Percentiles rank a stretch among this genome's conserved stretches.
These are phyloP conservation scores for Globisporangium emineosum DNA, from an alignment of 352 stramenopile genomes.

Conservation along the genomic window DNA sequence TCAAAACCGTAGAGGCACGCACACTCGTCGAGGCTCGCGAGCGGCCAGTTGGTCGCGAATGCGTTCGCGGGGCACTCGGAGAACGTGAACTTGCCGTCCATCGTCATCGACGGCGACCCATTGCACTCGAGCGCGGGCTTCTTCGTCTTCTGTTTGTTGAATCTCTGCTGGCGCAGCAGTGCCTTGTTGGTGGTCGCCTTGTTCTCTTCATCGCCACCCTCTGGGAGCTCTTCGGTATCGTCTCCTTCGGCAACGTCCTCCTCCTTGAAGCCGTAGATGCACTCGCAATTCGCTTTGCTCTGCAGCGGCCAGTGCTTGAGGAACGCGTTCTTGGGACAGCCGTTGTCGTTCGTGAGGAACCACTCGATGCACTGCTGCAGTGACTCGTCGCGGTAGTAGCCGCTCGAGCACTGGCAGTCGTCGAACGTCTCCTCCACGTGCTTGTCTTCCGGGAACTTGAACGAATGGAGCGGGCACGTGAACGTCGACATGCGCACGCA, in stretches of 20 bases:
- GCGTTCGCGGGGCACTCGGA: slow-evolving; percentile 47
- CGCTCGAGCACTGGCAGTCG: slow-evolving; percentile 69
- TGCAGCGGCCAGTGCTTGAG: slow-evolving; percentile 76
- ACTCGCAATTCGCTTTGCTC: slow-evolving; percentile 70
- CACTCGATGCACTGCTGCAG: slow-evolving; percentile 54
- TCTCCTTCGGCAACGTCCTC: not conserved
- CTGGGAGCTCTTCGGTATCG: not conserved
- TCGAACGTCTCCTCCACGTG: slow-evolving; percentile 45
- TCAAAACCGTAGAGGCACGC: slow-evolving; percentile 49
- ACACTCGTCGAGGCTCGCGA: slow-evolving; percentile 35
- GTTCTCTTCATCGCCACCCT: not conserved
- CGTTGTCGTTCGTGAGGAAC: slow-evolving; percentile 64
- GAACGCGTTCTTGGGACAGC: slow-evolving; percentile 54
- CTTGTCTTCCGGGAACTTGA: slow-evolving; percentile 27
- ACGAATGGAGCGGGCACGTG: slow-evolving; percentile 58
- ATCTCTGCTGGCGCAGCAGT: slow-evolving; percentile 1
- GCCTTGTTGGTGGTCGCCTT: not conserved
- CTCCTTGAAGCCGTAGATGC: slow-evolving; percentile 51
- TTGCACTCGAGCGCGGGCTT: slow-evolving; percentile 28
- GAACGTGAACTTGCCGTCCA: slow-evolving; percentile 21
- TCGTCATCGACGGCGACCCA: slow-evolving; percentile 14
- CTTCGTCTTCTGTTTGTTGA: slow-evolving; percentile 9
- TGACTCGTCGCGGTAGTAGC: slow-evolving; percentile 63
- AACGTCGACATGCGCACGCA: slow-evolving; percentile 60
- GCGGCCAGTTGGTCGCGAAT: slow-evolving; percentile 48